Base-by-base conservation (phyloP, 805 yeast species). In the Spathaspora hagerdaliae region DNA sequence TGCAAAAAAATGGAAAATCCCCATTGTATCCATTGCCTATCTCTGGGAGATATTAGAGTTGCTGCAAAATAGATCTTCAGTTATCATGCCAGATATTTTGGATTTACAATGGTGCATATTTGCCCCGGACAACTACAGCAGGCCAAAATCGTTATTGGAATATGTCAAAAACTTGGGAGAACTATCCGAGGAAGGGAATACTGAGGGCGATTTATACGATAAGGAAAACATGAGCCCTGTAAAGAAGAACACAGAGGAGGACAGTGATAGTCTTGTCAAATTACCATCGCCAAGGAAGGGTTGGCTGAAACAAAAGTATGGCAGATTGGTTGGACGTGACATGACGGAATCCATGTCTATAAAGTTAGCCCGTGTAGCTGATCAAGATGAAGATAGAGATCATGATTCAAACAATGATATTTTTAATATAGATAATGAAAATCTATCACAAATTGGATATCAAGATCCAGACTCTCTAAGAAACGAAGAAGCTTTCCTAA, bases 81-180 rank as follows among this genome's bases (percentile, higher is more conserved):
- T 52, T 48, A 47, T 54, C 10, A 49, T 67, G 45, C 79, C 79
- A 7, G 69, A 70, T 39, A 52, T 81, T 2, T 55, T 69, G 44
- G 75, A 78, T 45, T 62, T 67, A 24, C 58, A 63, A 33, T 81
- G 85, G 85, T 80, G 86, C 54, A 59, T 82, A 1, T 79, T 67
- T 58, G 80, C 79, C 13, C 82, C 82, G 1, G 39, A 36, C 27
- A 39, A 36, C 15, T 37, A 38, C 19, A 32, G 24, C 27, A 41
- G 39, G 24, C 49, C 51, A 15, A 50, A 44, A 36, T 49, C 50
- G 26, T 47, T 53, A 26, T 33, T 50, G 9, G 51, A 51, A 19
- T 50, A 41, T 31, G 37, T 48, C 24, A 52, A 19, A 7, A 44
- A 49, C 26, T 29, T 36, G 26, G 36, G 38, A 32, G 26, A 14